phyloP scores from a whole-genome alignment of 208 protist genomes.

The Strigomonas culicis region DNA sequence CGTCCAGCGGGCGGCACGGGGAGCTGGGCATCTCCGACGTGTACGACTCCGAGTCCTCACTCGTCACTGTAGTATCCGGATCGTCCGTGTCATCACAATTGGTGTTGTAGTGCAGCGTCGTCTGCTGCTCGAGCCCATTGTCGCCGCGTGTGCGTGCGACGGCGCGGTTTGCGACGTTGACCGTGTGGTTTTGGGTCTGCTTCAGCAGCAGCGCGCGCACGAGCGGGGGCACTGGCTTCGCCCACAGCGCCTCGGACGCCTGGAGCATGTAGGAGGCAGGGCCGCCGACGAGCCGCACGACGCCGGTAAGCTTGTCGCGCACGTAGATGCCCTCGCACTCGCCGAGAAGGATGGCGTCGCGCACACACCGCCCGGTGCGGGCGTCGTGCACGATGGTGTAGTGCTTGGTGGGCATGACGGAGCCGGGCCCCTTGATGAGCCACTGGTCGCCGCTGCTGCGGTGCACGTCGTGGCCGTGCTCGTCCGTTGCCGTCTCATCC shows the following conservation, averaged over 20 bases:
- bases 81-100: constrained; percentile 16
- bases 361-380: constrained; percentile 30
- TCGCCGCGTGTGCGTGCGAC: no score
- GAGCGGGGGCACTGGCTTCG: constrained; percentile 60
- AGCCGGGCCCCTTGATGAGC: constrained; percentile 85
- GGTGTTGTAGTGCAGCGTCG: constrained; percentile 5
- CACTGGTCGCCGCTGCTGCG: constrained; percentile 84
- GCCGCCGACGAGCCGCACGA: constrained; percentile 62
- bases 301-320: constrained; percentile 59
- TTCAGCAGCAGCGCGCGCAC: constrained; percentile 37
- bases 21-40: neutral
- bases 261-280: constrained; percentile 72
- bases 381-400: constrained; percentile 40
- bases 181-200: constrained; percentile 25
- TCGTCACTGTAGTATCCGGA: neutral
- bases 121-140: no score
- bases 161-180: constrained; percentile 30
- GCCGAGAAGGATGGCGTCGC: constrained; percentile 44
- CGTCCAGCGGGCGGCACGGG: neutral
- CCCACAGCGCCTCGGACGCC: constrained; percentile 78
- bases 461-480: constrained; percentile 10
- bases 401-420: constrained; percentile 57
- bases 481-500: constrained; percentile 26
- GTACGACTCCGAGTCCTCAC: neutral
- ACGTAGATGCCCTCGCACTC: constrained; percentile 85